Evolutionary conservation across 352 stramenopile genomes (phyloP).

Genomic region (Aphanomyces euteiches): DNA sequence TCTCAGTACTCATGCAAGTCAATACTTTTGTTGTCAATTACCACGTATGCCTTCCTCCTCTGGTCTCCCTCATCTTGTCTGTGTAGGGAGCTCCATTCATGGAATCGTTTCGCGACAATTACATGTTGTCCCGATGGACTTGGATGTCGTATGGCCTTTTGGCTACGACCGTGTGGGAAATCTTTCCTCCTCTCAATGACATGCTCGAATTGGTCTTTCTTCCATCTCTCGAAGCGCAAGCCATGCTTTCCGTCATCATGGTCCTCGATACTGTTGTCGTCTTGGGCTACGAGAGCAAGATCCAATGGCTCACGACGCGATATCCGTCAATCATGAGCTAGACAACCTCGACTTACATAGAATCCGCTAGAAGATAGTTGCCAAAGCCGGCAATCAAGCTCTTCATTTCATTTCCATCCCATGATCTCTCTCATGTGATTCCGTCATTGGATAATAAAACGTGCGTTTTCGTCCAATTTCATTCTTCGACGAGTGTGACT

Average conservation of each 20-base stretch:
- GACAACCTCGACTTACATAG: too few relatives aligned
- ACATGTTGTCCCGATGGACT: slow-evolving; percentile 38
- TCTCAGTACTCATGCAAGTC: slow-evolving; percentile 72
- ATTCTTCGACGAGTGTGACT: too few relatives aligned
- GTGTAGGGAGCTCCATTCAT: slow-evolving; percentile 49
- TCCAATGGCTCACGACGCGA: slow-evolving; percentile 8
- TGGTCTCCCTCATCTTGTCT: background rate
- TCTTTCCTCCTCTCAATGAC: slow-evolving; percentile 37
- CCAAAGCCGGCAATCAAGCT: too few relatives aligned
- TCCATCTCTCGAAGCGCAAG: slow-evolving; percentile 1
- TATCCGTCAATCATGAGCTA: slow-evolving; percentile 13
- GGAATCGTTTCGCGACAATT: slow-evolving; percentile 49
- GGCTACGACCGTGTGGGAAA: slow-evolving; percentile 35
- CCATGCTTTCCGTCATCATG: background rate
- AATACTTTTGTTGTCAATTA: slow-evolving; percentile 58
- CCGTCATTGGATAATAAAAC: too few relatives aligned
- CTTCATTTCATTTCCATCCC: too few relatives aligned
- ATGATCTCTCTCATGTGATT: too few relatives aligned
- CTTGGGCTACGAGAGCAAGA: background rate
- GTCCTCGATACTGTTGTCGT: background rate
- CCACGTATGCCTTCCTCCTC: slow-evolving; percentile 1
- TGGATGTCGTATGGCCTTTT: slow-evolving; percentile 38
- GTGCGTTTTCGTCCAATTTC: too few relatives aligned
- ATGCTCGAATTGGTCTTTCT: slow-evolving; percentile 41
- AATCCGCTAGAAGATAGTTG: too few relatives aligned